phyloP scores from a whole-genome alignment of 2,329 filamentous ascomycete genomes.

The Penicillium sp. region DNA sequence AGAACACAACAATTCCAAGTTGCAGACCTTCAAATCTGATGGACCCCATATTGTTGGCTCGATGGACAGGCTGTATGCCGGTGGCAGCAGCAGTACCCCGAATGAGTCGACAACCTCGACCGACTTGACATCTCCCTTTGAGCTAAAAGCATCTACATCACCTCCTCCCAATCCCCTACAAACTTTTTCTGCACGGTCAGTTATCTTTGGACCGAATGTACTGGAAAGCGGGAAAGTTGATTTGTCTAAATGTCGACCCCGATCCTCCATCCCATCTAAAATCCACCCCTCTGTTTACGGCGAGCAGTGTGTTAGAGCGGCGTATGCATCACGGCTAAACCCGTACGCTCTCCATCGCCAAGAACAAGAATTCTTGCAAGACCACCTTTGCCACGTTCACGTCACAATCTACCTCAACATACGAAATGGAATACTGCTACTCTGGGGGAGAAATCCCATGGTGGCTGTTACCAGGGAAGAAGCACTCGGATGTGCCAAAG shows the following conservation, averaged over 20 bases:
- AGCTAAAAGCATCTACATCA: conserved; percentile 24
- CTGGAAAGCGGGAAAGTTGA: conserved; percentile 28
- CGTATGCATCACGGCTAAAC: conserved; percentile 83
- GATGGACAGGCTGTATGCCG: conserved; percentile 10
- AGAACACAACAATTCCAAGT: not conserved
- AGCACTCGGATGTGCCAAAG: conserved; percentile 84
- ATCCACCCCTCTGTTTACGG: conserved; percentile 75
- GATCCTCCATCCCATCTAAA: conserved; percentile 77
- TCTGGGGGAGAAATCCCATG: conserved; percentile 86
- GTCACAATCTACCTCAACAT: conserved; percentile 96
- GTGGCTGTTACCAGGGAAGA: conserved; percentile 78
- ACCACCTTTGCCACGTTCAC: conserved; percentile 81
- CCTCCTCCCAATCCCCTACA: conserved; percentile 21
- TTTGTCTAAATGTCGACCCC: conserved; percentile 60
- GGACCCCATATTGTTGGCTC: not conserved
- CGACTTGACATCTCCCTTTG: conserved; percentile 22
- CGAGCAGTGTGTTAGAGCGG: conserved; percentile 84
- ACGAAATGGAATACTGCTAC: conserved; percentile 83
- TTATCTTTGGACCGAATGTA: conserved; percentile 15
- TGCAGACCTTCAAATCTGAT: conserved; percentile 2
- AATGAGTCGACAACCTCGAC: conserved; percentile 26
- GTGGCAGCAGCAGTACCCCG: conserved; percentile 22
- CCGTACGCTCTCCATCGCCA: conserved; percentile 83
- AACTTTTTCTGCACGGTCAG: conserved; percentile 11
- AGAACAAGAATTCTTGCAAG: conserved; percentile 76